Evolutionary conservation across 495 filamentous ascomycete genomes (phyloP), one percentile per base, ranked within the genome.

Genomic region (Penicillium samsonianum): DNA sequence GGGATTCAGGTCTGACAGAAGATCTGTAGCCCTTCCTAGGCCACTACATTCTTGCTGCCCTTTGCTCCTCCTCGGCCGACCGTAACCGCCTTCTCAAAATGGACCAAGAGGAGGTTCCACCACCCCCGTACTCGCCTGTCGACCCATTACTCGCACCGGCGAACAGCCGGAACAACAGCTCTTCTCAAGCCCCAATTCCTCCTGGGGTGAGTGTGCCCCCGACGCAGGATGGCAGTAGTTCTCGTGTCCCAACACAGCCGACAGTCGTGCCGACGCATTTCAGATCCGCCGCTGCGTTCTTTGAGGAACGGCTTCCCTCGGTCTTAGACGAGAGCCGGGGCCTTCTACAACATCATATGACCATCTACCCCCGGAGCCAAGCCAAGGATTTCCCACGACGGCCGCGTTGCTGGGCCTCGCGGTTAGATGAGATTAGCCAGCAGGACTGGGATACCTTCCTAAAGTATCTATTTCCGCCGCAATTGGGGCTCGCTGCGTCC

Each of bases 371-470:
- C 3, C 69, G 75, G 48, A 78, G 74, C 43, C 75, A 77, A 52
- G 62, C 71, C 0, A 77, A 76, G 40, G 77, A 81, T 50, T 75
- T 83, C 16, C 70, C 73, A 7, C 78, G 74, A 22, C 72, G 79
- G 40, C 69, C 74, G 4, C 79, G 78, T 0, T 75, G 74, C 50
- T 74, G 76, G 73, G 70, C 60, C 23, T 62, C 72, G 12, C 65
- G 70, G 14, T 64, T 62, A 41, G 57, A 72, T 42, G 74, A 80
- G 30, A 69, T 82, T 11, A 60, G 64, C 42, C 75, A 76, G 60
- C 73, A 75, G 59, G 80, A 83, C 62, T 83, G 80, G 80, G 73
- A 78, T 48, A 75, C 72, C 12, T 83, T 82, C 53, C 46, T 81
- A 38, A 71, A 73, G n/a, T 73, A 77, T 55, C 65, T 82, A 1